Conservation (phyloP, 257 asterid genomes). For the Nicotiana otophora region DNA sequence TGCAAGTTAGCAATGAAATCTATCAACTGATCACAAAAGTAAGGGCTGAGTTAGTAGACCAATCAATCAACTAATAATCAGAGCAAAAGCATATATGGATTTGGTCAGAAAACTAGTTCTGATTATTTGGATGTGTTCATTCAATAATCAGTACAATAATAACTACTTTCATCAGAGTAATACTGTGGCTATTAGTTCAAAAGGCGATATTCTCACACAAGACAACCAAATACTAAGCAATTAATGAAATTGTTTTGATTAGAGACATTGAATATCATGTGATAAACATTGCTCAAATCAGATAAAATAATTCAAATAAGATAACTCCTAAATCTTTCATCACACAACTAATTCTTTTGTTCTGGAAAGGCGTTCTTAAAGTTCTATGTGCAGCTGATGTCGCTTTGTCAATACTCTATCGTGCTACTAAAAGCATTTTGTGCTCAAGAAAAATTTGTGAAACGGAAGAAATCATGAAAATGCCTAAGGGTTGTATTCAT, state of each 20-base stretch:
- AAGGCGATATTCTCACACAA: not conserved
- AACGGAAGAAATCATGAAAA: not conserved
- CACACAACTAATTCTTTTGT: not conserved
- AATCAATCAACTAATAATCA: slow-evolving; percentile 2
- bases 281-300: slow-evolving; percentile 1
- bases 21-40: not conserved
- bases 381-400: not conserved
- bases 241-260: not conserved
- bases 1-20: not conserved
- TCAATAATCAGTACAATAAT: not conserved
- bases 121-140: not conserved
- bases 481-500: not conserved
- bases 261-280: not conserved
- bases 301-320: not conserved
- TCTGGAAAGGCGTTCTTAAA: not conserved
- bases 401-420: not conserved
- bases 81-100: not conserved
- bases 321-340: not conserved
- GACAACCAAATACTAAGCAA: not conserved
- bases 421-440: not conserved
- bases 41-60: not conserved
- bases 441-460: not conserved
- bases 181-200: not conserved
- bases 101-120: not conserved
- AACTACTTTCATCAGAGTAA: slow-evolving; percentile 7